Percentiles rank a stretch among this genome's conserved stretches.
Evolutionary conservation across 1,139 yeast species (phyloP).

Genomic region (Diutina pseudorugosa): DNA sequence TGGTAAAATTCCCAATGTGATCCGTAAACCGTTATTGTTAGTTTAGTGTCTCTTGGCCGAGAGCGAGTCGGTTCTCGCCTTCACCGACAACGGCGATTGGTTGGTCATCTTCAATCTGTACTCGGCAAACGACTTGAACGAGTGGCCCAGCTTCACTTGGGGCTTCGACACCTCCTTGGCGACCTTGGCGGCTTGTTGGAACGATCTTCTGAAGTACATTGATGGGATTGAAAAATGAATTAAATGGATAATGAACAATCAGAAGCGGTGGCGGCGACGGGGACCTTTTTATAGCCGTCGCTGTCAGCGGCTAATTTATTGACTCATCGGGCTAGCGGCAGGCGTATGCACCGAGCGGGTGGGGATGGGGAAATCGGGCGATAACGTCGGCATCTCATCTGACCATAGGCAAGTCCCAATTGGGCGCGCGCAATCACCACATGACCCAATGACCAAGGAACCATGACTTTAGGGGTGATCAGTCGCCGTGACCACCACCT

Average conservation of each 20-base stretch:
- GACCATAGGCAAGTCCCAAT: too few relatives aligned
- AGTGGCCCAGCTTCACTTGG: slow-evolving; percentile 5
- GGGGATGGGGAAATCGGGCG: not conserved
- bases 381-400: too few relatives aligned
- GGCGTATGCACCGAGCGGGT: not conserved
- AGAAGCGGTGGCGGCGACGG: too few relatives aligned
- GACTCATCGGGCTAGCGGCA: not conserved
- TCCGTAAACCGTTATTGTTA: too few relatives aligned
- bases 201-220: slow-evolving; percentile 3
- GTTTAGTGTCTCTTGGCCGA: slow-evolving; percentile 1
- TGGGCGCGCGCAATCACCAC: too few relatives aligned
- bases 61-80: slow-evolving; percentile 2
- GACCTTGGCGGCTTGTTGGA: slow-evolving; percentile 3
- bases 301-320: not conserved
- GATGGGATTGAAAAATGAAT: too few relatives aligned
- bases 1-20: too few relatives aligned
- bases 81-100: slow-evolving; percentile 36
- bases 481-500: too few relatives aligned
- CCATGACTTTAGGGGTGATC: too few relatives aligned
- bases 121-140: slow-evolving; percentile 36
- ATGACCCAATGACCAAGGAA: too few relatives aligned
- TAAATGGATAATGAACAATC: not conserved
- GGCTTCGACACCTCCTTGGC: slow-evolving; percentile 3
- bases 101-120: slow-evolving; percentile 39
- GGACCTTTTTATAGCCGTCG: too few relatives aligned